Base-by-base conservation (phyloP, 2,329 filamentous ascomycete genomes). In the Xylariaceae sp. region DNA sequence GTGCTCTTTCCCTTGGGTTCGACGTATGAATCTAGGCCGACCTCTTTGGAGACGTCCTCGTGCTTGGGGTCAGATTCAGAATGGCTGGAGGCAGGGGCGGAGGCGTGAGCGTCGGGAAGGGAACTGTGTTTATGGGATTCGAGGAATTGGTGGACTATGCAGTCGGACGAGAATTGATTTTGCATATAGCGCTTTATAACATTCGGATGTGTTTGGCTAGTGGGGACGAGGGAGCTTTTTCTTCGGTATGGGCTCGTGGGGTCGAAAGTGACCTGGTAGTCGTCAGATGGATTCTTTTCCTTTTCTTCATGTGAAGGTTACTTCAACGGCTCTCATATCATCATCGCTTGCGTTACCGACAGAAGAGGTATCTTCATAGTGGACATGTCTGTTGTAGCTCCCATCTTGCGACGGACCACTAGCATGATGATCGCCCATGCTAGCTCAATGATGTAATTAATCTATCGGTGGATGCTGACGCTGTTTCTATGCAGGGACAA, bases 111-210 rank as follows among this genome's bases (percentile, higher is more conserved):
- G 37, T 69, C 69, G 49, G 34, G 31, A n/a, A 11, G 11, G 34
- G 33, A 16, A 3, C 54, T 51, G 16, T 69, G 73, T 52, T 78
- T 77, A 67, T 88, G 84, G 43, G 74, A 79, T 50, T 88, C 85
- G 59, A 89, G 78, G 47, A 88, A 79, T 54, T 87, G 82, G 68
- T 89, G 87, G 28, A 89, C 86, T 33, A 88, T 78, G 64, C 86
- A 89, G 67, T 86, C 83, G 11, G 82, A 82, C 12, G 64, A 54
- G 24, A 62, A 59, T 29, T 48, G 54, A 63, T 79, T 79, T 58
- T 74, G 71, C 16, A 39, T 4, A 29, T 54, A 60, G 26, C 72
- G 65, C 37, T 70, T 66, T 6, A 68, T 69, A 8, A 77, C 65
- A 47, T 75, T 63, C 4, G 77, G 76, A 6, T 68, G 61, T 14